Evolutionary conservation across 1,139 yeast genomes (phyloP).

Genomic region (Candida sp.): DNA sequence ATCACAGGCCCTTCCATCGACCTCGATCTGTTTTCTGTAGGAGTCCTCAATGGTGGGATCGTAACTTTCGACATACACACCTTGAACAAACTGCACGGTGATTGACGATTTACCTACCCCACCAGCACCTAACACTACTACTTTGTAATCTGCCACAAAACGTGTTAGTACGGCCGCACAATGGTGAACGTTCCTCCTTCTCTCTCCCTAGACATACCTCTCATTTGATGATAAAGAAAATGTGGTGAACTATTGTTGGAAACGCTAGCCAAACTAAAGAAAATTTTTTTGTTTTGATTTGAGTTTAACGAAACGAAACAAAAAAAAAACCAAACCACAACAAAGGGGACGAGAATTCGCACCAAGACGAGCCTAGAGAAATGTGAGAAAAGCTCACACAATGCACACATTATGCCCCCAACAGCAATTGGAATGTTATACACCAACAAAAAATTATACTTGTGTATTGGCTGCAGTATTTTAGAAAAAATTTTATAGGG

Average conservation of each 20-base stretch:
- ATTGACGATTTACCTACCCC: slow-evolving; percentile 58
- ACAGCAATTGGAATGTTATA: too few species aligned
- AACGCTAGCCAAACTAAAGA: not conserved
- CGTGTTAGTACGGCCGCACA: slow-evolving; percentile 12
- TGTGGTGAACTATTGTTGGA: not conserved
- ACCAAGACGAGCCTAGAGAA: not conserved
- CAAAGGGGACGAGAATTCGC: not conserved
- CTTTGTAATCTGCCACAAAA: slow-evolving; percentile 37
- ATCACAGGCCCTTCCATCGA: slow-evolving; percentile 91
- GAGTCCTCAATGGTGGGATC: slow-evolving; percentile 67
- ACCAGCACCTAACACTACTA: slow-evolving; percentile 56
- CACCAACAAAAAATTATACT: too few species aligned
- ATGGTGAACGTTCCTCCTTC: not conserved
- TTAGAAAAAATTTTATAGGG: too few species aligned
- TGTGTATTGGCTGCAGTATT: too few species aligned
- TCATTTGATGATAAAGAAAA: slow-evolving; percentile 7
- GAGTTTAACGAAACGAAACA: not conserved
- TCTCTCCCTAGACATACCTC: slow-evolving; percentile 11
- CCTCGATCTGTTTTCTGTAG: slow-evolving; percentile 88
- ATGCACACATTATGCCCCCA: not conserved
- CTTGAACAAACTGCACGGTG: slow-evolving; percentile 56
- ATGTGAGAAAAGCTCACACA: not conserved
- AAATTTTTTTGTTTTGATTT: slow-evolving; percentile 1
- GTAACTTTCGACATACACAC: slow-evolving; percentile 54
- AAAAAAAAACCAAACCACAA: not conserved